These are phyloP conservation scores for Teunomyces aglyptinius DNA, from an alignment of 805 yeast species.

Conservation along the genomic window DNA sequence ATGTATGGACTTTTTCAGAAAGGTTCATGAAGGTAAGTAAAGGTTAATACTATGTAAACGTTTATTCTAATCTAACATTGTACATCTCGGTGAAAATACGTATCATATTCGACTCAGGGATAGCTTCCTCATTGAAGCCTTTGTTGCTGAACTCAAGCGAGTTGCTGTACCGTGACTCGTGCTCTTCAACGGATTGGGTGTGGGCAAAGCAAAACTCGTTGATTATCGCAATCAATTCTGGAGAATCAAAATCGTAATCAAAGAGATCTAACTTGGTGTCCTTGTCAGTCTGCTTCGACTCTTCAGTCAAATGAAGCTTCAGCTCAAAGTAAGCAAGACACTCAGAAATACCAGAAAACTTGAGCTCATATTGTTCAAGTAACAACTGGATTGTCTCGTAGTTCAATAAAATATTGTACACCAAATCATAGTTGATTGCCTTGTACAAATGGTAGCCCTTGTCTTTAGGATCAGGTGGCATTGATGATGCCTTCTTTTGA, in stretches of 20 bases:
- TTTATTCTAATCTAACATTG: background rate
- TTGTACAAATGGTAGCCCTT: constrained; percentile 19
- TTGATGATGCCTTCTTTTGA: constrained; percentile 1
- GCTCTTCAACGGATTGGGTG: background rate
- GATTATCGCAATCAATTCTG: constrained; percentile 10
- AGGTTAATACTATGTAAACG: background rate
- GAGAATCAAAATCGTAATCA: constrained; percentile 28
- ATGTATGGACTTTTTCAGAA: constrained; percentile 90
- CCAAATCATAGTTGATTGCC: constrained; percentile 29
- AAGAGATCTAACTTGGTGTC: constrained; percentile 18
- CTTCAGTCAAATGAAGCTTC: constrained; percentile 18
- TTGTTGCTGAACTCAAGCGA: constrained; percentile 7
- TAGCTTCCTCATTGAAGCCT: background rate
- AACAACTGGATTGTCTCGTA: constrained; percentile 17
- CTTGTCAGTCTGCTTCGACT: constrained; percentile 8
- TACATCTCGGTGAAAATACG: constrained; percentile 5
- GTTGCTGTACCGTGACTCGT: background rate
- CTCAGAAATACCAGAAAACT: constrained; percentile 11
- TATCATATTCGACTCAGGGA: constrained; percentile 1
- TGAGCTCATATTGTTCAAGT: constrained; percentile 14
- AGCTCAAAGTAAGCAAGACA: constrained; percentile 18
- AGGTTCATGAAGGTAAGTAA: constrained; percentile 29
- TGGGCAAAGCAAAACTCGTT: constrained; percentile 3
- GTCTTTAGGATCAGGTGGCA: constrained; percentile 10
- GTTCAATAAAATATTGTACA: constrained; percentile 28